phyloP scores from a whole-genome alignment of 1,139 yeast genomes.

The Pichia sp. region DNA sequence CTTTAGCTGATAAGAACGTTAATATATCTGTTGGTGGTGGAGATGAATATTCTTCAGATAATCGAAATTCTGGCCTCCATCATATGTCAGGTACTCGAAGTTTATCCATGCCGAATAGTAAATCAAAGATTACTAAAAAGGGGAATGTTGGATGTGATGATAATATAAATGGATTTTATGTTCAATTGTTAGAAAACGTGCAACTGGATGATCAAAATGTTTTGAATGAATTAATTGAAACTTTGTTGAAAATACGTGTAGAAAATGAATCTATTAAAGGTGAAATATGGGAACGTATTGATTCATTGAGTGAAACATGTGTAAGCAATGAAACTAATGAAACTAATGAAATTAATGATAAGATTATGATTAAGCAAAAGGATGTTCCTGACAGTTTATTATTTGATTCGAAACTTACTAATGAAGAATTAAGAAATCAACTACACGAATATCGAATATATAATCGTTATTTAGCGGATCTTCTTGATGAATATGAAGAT shows the following conservation, averaged over 20 bases:
- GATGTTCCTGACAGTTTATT: conserved; percentile 5
- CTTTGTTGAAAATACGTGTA: conserved; percentile 16
- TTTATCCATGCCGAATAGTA: no score
- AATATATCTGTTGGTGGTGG: no score
- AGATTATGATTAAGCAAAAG: neutral
- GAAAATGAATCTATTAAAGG: conserved; percentile 22
- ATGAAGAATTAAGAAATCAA: conserved; percentile 9
- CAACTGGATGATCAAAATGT: conserved; percentile 22
- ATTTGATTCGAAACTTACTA: conserved; percentile 5
- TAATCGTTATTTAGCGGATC: conserved; percentile 19
- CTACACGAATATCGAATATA: conserved; percentile 20
- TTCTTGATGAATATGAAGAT: conserved; percentile 23
- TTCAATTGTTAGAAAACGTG: conserved; percentile 10
- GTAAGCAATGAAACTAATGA: neutral
- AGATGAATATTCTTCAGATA: no score
- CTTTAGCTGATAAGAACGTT: neutral
- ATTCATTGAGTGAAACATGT: conserved; percentile 10
- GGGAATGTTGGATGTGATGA: neutral
- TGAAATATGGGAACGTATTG: conserved; percentile 24
- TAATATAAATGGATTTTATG: conserved; percentile 7
- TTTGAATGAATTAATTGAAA: conserved; percentile 22
- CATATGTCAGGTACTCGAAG: neutral
- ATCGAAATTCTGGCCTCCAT: no score
- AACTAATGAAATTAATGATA: neutral
- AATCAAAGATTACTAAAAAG: neutral